A percentile compares a stretch with the other conserved stretches of the same genome.
Evolutionary conservation across 2,329 filamentous ascomycete genomes (phyloP).

Genomic region (Fusarium sp.): DNA sequence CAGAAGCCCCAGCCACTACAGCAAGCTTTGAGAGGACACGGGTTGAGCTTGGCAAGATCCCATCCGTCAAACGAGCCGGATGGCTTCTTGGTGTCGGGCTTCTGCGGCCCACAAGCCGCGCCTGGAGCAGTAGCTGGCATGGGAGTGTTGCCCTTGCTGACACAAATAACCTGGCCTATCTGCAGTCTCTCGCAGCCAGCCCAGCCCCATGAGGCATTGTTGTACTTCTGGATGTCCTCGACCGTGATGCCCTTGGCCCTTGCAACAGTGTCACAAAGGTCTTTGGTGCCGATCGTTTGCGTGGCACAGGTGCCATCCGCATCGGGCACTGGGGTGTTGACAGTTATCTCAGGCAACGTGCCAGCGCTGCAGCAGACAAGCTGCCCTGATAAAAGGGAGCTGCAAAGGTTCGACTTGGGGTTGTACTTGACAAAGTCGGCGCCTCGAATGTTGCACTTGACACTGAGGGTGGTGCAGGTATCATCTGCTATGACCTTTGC

Average conservation of each 20-base stretch:
- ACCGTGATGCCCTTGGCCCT: slow-evolving; percentile 50
- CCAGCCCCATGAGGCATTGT: slow-evolving; percentile 51
- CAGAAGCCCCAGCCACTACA: slow-evolving; percentile 56
- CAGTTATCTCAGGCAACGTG: slow-evolving; percentile 28
- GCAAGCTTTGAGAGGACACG: slow-evolving; percentile 51
- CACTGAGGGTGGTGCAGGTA: slow-evolving; percentile 52
- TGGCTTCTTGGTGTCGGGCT: slow-evolving; percentile 36
- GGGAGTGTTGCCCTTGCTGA: slow-evolving; percentile 49
- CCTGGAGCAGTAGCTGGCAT: slow-evolving; percentile 43
- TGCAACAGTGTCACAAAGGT: slow-evolving; percentile 50
- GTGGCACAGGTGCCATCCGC: slow-evolving; percentile 54
- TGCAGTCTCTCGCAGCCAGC: slow-evolving; percentile 42
- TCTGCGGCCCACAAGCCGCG: slow-evolving; percentile 50
- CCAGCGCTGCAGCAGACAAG: slow-evolving; percentile 56
- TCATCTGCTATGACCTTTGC: slow-evolving; percentile 47
- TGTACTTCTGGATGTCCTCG: slow-evolving; percentile 50
- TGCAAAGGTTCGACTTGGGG: slow-evolving; percentile 39
- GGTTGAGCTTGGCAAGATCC: slow-evolving; percentile 45
- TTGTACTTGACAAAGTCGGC: slow-evolving; percentile 55
- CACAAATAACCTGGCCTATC: slow-evolving; percentile 44
- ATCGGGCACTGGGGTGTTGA: slow-evolving; percentile 24
- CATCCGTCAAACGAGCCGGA: background rate
- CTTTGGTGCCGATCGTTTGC: slow-evolving; percentile 52
- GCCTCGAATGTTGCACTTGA: slow-evolving; percentile 54
- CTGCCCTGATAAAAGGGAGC: slow-evolving; percentile 48